Percentiles rank a stretch among this genome's conserved stretches.
Conservation (phyloP, 202 grass and related monocot species). For the Digitaria exilis region DNA sequence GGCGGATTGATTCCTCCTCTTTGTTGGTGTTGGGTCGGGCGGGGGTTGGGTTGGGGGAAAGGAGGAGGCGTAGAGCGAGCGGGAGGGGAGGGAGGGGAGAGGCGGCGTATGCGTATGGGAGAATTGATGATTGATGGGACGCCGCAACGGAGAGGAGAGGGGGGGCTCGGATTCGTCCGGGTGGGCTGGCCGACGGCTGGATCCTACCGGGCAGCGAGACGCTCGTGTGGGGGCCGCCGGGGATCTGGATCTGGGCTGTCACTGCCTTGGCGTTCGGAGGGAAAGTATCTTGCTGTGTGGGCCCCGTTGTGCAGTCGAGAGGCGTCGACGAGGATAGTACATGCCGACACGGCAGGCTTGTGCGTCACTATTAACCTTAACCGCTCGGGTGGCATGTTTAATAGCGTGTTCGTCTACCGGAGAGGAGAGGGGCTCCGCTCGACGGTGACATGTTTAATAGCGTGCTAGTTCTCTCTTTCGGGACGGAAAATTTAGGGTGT, state of each 20-base stretch:
- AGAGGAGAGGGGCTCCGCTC: neutral
- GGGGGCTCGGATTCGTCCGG: neutral
- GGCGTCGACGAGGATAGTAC: neutral
- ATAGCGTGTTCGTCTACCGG: neutral
- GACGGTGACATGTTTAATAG: neutral
- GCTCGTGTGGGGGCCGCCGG: constrained; percentile 11
- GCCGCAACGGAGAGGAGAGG: neutral
- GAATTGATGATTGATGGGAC: neutral
- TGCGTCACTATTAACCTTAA: no score
- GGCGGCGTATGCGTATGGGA: neutral
- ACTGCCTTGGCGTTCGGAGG: no score
- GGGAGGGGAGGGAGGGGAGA: neutral
- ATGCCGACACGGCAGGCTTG: neutral
- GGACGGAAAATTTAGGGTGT: neutral
- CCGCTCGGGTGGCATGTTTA: neutral
- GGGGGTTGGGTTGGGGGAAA: constrained; percentile 33
- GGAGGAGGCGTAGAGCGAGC: neutral
- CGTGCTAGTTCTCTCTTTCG: neutral
- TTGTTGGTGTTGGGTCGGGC: neutral
- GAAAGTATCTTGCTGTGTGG: constrained; percentile 2
- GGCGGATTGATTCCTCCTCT: constrained; percentile 36
- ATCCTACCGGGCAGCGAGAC: neutral
- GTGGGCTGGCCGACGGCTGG: constrained; percentile 34
- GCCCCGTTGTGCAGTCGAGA: neutral
- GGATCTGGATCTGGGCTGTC: constrained; percentile 37